A percentile compares a stretch with the other conserved stretches of the same genome.
These are phyloP conservation scores for Verticillium nubilum DNA, from an alignment of 2,329 filamentous ascomycete species.

Conservation along the genomic window DNA sequence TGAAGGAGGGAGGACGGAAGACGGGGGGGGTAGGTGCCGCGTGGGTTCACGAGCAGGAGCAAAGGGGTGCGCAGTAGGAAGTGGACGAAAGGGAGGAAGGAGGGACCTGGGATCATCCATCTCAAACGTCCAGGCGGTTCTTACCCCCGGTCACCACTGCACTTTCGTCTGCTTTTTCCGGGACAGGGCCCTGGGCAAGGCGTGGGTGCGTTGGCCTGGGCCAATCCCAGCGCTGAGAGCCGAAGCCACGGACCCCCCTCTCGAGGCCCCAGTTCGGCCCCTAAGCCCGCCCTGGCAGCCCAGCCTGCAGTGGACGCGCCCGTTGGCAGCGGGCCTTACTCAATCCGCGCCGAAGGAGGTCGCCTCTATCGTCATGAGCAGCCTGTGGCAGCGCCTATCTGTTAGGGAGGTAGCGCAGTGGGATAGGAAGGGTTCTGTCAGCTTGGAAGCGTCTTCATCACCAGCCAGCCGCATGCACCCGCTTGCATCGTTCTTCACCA, in stretches of 20 bases:
- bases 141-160: neutral
- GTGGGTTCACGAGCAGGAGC: neutral
- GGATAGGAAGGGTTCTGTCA: neutral
- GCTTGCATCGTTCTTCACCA: neutral
- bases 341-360: no score
- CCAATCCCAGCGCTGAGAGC: neutral
- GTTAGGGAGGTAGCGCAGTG: neutral
- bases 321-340: no score
- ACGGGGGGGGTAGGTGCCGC: neutral
- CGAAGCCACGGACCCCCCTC: neutral
- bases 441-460: neutral
- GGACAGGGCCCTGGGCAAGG: neutral
- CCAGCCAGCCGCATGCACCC: neutral
- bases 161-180: neutral
- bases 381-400: no score
- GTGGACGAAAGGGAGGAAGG: neutral
- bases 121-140: neutral
- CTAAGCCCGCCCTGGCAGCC: neutral
- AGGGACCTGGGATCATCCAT: neutral
- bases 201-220: neutral
- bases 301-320: no score
- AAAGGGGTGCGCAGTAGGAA: neutral
- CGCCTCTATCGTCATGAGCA: no score
- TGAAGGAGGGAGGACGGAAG: neutral
- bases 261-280: neutral